These are phyloP conservation scores for Antarctomyces pellizariae DNA, from an alignment of 495 filamentous ascomycete genomes.

Conservation along the genomic window DNA sequence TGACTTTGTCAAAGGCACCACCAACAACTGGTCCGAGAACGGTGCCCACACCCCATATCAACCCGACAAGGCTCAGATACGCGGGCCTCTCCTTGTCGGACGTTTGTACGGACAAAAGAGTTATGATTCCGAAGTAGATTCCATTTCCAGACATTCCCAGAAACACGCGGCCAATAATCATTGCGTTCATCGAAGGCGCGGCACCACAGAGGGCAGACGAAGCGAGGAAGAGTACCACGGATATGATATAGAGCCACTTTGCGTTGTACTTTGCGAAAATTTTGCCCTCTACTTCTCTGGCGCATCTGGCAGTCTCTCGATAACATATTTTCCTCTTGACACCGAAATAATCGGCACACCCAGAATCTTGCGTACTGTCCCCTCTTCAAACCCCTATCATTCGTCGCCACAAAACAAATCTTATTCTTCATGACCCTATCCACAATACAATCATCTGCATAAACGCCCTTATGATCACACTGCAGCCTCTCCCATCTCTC, in stretches of 20 bases:
- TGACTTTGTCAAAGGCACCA: conserved; percentile 16
- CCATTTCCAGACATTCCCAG: conserved; percentile 21
- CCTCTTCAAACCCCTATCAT: conserved; percentile 64
- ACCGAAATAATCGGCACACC: conserved; percentile 44
- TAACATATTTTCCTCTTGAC: conserved; percentile 66
- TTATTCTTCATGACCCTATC: conserved; percentile 56
- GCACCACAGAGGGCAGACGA: conserved; percentile 29
- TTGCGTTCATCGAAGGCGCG: conserved; percentile 23
- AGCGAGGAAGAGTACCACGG: conserved; percentile 22
- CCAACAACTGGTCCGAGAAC: conserved; percentile 21
- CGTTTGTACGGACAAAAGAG: conserved; percentile 13
- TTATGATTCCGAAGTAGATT: conserved; percentile 25
- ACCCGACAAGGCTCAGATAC: conserved; percentile 19
- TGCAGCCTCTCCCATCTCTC: conserved; percentile 64
- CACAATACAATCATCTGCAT: conserved; percentile 91
- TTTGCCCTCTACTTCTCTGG: conserved; percentile 32
- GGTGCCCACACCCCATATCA: conserved; percentile 24
- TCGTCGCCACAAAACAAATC: conserved; percentile 77
- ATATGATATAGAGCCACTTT: conserved; percentile 27
- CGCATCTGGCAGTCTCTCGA: conserved; percentile 75
- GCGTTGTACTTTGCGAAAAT: too few species aligned
- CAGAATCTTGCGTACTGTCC: conserved; percentile 61
- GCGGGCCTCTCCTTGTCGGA: conserved; percentile 16
- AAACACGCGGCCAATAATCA: conserved; percentile 25
- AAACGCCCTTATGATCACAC: conserved; percentile 76